Percentiles rank a stretch among this genome's conserved stretches.
These are phyloP conservation scores for Aureoboletus auriporus DNA, from an alignment of 768 basidiomycete species.

Conservation along the genomic window DNA sequence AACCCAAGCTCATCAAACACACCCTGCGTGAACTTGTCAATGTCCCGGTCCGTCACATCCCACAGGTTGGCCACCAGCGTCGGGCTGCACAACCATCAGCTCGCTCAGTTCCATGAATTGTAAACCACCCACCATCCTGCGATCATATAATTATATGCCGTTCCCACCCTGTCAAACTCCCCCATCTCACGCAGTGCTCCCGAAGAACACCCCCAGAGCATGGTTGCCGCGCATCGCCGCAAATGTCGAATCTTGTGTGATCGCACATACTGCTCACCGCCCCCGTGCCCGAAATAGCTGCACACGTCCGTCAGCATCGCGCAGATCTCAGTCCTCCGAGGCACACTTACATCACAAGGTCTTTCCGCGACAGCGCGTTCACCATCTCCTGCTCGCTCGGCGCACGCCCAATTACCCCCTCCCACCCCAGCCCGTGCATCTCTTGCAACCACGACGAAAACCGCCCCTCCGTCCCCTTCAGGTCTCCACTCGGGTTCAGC, in stretches of 20 bases:
- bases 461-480: slow-evolving; percentile 74
- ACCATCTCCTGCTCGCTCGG: slow-evolving; percentile 85
- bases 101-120: neutral
- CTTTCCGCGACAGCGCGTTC: slow-evolving; percentile 64
- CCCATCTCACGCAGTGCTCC: slow-evolving; percentile 87
- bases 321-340: neutral
- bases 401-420: slow-evolving; percentile 68
- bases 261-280: slow-evolving; percentile 90
- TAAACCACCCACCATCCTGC: slow-evolving; percentile 79
- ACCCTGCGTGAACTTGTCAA: slow-evolving; percentile 85
- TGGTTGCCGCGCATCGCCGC: slow-evolving; percentile 83
- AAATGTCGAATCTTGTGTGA: slow-evolving; percentile 83
- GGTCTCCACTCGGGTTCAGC: slow-evolving; percentile 90
- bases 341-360: slow-evolving; percentile 89
- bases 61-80: slow-evolving; percentile 92
- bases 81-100: slow-evolving; percentile 49
- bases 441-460: slow-evolving; percentile 76
- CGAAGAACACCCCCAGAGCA: slow-evolving; percentile 99
- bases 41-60: slow-evolving; percentile 98
- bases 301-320: neutral
- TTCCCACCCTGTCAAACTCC: slow-evolving; percentile 89
- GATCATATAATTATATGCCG: slow-evolving; percentile 94
- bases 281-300: slow-evolving; percentile 97
- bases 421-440: slow-evolving; percentile 78
- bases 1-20: slow-evolving; percentile 68